These are phyloP conservation scores for Suhomyces canberraensis DNA, from an alignment of 805 yeast species.

Conservation along the genomic window DNA sequence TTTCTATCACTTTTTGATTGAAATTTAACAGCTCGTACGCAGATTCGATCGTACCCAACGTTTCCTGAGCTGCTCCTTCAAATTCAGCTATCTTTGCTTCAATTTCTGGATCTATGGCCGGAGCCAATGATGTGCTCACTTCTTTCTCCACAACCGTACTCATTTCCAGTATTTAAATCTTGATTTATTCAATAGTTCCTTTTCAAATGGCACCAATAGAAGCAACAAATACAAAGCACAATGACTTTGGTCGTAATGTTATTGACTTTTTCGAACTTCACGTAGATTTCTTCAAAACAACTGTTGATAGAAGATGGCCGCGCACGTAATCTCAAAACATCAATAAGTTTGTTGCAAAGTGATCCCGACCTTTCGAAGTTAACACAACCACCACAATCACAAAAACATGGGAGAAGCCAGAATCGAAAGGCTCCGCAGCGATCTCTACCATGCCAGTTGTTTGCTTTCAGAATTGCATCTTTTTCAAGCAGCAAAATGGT, in stretches of 20 bases:
- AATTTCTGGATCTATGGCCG: background rate
- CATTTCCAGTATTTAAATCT: too few relatives aligned
- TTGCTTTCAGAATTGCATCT: slow-evolving; percentile 57
- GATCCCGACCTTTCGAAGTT: too few relatives aligned
- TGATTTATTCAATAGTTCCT: too few relatives aligned
- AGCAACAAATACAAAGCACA: too few relatives aligned
- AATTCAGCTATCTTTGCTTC: background rate
- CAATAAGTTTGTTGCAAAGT: background rate
- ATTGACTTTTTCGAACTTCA: too few relatives aligned
- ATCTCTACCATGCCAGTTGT: slow-evolving; percentile 27
- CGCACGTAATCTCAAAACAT: too few relatives aligned
- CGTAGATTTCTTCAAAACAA: too few relatives aligned
- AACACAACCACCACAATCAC: background rate
- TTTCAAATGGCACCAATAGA: too few relatives aligned
- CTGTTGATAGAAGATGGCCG: too few relatives aligned
- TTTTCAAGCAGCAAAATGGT: slow-evolving; percentile 76
- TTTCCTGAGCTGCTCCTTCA: slow-evolving; percentile 1
- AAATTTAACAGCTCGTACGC: slow-evolving; percentile 1
- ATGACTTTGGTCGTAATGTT: too few relatives aligned
- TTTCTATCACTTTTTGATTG: background rate
- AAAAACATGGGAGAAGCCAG: slow-evolving; percentile 1
- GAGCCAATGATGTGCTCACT: background rate
- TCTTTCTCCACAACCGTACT: background rate
- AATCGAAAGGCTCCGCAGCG: slow-evolving; percentile 12
- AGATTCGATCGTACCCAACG: slow-evolving; percentile 1